A percentile compares a stretch with the other conserved stretches of the same genome.
These are phyloP conservation scores for Cyberlindnera lachancei DNA, from an alignment of 805 yeast species.

Conservation along the genomic window DNA sequence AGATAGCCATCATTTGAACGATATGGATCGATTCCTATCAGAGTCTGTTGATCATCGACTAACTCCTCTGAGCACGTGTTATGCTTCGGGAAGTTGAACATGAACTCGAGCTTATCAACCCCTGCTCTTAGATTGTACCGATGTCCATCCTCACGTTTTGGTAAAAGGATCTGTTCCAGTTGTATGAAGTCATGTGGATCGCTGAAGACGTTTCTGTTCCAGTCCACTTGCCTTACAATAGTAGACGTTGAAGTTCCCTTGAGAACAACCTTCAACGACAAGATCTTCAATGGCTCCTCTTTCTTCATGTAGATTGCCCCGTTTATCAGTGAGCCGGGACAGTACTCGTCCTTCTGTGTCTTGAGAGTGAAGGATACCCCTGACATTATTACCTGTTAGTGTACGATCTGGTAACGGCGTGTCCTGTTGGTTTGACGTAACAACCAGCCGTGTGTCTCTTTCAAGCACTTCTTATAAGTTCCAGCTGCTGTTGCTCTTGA, in stretches of 20 bases:
- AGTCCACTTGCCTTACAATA: constrained; percentile 1
- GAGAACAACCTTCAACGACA: background rate
- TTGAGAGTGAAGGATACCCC: background rate
- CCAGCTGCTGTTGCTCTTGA: no score
- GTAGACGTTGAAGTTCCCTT: background rate
- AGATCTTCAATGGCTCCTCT: background rate
- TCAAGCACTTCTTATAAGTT: no score
- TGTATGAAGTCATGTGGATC: constrained; percentile 1
- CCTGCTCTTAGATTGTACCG: background rate
- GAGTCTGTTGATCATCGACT: constrained; percentile 1
- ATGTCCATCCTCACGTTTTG: constrained; percentile 1
- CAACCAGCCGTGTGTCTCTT: no score
- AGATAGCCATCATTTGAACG: background rate
- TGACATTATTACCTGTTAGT: no score
- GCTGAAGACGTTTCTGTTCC: background rate
- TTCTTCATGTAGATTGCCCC: background rate
- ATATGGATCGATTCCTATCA: background rate
- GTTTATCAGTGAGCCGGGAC: constrained; percentile 1
- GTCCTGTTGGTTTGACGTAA: no score
- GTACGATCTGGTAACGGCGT: no score
- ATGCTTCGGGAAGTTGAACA: background rate
- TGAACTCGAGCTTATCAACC: background rate
- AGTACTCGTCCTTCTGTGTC: background rate
- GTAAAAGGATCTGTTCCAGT: background rate
- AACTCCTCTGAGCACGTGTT: constrained; percentile 1